A percentile compares a stretch with the other conserved stretches of the same genome.
These are phyloP conservation scores for Fusarium sp. DNA, from an alignment of 2,329 filamentous ascomycete genomes.

Conservation along the genomic window DNA sequence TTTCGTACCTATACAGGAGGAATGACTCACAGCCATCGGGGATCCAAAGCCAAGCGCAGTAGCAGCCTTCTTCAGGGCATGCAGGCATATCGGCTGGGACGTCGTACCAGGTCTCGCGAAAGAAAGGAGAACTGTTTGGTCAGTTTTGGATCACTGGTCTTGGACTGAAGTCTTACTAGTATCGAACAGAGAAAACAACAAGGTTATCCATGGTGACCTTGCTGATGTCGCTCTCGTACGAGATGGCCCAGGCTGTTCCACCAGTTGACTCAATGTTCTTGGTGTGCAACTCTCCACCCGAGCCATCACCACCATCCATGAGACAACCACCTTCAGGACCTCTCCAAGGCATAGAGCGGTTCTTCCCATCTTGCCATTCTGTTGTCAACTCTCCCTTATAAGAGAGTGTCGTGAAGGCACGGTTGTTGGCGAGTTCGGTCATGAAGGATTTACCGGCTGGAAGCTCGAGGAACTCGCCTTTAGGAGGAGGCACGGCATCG, in stretches of 20 bases:
- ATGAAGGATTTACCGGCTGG: conserved; percentile 59
- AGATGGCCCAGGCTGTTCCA: conserved; percentile 61
- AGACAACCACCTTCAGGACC: conserved; percentile 46
- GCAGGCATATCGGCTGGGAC: conserved; percentile 42
- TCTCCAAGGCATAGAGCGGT: conserved; percentile 57
- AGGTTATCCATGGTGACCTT: conserved; percentile 61
- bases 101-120: conserved; percentile 43
- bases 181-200: conserved; percentile 59
- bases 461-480: conserved; percentile 51
- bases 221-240: conserved; percentile 57
- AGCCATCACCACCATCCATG: conserved; percentile 45
- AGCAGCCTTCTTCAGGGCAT: conserved; percentile 44
- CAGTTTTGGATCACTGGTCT: neutral
- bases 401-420: conserved; percentile 57
- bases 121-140: conserved; percentile 42
- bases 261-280: conserved; percentile 54
- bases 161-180: conserved; percentile 47
- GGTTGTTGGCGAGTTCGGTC: conserved; percentile 61
- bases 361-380: conserved; percentile 58
- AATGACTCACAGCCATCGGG: conserved; percentile 41
- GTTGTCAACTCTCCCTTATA: conserved; percentile 50
- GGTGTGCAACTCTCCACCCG: conserved; percentile 58
- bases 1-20: neutral
- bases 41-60: conserved; percentile 47
- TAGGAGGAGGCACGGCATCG: conserved; percentile 48